Percentiles rank a stretch among this genome's conserved stretches.
These are phyloP conservation scores for Fusarium avenaceum DNA, from an alignment of 2,329 filamentous ascomycete species.

Conservation along the genomic window DNA sequence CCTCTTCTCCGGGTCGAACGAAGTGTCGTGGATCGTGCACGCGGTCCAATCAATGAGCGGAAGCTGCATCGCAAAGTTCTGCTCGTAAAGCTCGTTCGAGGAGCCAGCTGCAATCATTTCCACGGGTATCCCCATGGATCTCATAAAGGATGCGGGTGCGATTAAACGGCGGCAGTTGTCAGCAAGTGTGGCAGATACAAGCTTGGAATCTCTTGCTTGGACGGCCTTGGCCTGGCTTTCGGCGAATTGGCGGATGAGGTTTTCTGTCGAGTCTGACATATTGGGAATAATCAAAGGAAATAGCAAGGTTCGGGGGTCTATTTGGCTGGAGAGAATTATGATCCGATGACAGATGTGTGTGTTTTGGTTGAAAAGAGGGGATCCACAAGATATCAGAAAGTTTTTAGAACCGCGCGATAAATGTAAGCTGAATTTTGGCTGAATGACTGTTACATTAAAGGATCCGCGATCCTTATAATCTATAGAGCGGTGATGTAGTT, in stretches of 20 bases:
- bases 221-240: slow-evolving; percentile 1
- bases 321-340: no score
- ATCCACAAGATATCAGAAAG: no score
- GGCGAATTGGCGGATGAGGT: not conserved
- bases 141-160: slow-evolving; percentile 1
- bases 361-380: no score
- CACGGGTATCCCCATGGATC: not conserved
- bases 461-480: no score
- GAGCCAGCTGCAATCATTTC: not conserved
- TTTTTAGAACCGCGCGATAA: no score
- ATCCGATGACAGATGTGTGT: no score
- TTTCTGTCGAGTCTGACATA: not conserved
- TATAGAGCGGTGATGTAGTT: no score
- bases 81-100: not conserved
- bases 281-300: no score
- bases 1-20: not conserved
- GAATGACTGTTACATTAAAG: no score
- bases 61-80: slow-evolving; percentile 3
- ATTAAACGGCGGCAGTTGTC: slow-evolving; percentile 4
- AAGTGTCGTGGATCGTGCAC: not conserved
- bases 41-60: not conserved
- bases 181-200: not conserved
- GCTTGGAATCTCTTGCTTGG: slow-evolving; percentile 1
- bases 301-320: no score
- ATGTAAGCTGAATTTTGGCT: no score